A percentile compares a stretch with the other conserved stretches of the same genome.
These are phyloP conservation scores for Papilionanthe hybrid DNA, from an alignment of 116 monocot species.

Conservation along the genomic window DNA sequence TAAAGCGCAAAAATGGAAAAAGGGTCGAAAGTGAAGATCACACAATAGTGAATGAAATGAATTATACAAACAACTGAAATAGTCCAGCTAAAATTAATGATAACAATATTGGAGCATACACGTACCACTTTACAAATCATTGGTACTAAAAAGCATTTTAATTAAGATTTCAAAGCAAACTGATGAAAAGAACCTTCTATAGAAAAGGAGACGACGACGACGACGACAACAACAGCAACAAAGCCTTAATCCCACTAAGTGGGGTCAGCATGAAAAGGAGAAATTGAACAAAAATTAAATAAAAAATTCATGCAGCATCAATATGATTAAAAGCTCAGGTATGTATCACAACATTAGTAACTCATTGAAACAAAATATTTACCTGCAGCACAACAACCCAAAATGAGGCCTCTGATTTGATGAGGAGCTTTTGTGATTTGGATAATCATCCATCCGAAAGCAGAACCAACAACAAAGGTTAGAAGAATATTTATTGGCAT, in stretches of 20 bases:
- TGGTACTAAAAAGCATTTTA: not conserved
- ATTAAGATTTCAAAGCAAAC: not conserved
- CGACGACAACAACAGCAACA: too few relatives aligned
- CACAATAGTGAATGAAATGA: not conserved
- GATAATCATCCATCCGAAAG: constrained; percentile 45
- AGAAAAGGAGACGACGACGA: not conserved
- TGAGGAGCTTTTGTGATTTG: constrained; percentile 39
- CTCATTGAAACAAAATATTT: constrained; percentile 4
- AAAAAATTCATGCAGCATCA: constrained; percentile 1
- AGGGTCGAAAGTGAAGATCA: not conserved
- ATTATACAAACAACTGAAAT: not conserved
- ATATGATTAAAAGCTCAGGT: not conserved
- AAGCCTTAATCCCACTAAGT: too few relatives aligned
- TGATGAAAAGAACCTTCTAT: not conserved
- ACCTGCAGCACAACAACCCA: constrained; percentile 63
- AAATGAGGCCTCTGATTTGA: constrained; percentile 38
- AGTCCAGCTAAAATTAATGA: not conserved
- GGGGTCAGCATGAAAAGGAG: too few relatives aligned
- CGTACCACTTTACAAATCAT: not conserved
- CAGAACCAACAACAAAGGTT: constrained; percentile 38
- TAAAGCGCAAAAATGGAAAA: not conserved
- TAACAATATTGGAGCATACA: not conserved
- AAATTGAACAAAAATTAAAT: not conserved
- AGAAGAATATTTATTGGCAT: constrained; percentile 63
- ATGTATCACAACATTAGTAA: not conserved